Evolutionary conservation across 75 land plant species (phyloP).

Genomic region (Selaginella tamariscina): DNA sequence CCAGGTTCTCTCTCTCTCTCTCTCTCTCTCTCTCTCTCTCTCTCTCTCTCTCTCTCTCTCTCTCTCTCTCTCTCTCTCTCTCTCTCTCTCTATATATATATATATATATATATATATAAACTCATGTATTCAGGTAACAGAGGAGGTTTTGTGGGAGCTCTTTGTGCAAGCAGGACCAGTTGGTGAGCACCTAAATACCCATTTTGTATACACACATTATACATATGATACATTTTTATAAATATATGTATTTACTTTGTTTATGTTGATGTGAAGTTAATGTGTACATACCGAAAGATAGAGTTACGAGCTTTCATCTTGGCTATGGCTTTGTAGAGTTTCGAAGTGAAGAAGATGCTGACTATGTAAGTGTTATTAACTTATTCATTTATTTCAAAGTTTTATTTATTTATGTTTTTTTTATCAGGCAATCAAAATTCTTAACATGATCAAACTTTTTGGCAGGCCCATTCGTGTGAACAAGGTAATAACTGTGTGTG

Average conservation of each 20-base stretch:
- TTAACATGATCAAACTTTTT: conserved; percentile 95
- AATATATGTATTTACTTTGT: background rate
- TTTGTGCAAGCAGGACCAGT: conserved; percentile 99
- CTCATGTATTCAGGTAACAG: conserved; percentile 41
- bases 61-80: background rate
- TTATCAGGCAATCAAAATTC: conserved; percentile 86
- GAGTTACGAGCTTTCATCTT: conserved; percentile 96
- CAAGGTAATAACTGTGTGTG: conserved; percentile 40
- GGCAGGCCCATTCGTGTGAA: conserved; percentile 98
- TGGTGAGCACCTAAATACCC: conserved; percentile 32
- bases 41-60: background rate
- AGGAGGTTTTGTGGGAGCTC: conserved; percentile 93
- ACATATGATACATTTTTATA: background rate
- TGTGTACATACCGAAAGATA: conserved; percentile 97
- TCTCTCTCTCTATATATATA: too few species aligned
- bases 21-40: conserved; percentile 11
- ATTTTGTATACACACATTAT: background rate
- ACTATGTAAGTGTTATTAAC: conserved; percentile 53
- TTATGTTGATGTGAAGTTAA: conserved; percentile 49
- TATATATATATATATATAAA: too few species aligned
- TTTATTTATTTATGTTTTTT: background rate
- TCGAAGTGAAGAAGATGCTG: conserved; percentile 99
- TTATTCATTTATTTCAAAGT: conserved; percentile 9
- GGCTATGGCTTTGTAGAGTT: conserved; percentile 99
- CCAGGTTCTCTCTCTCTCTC: conserved; percentile 41